These are phyloP conservation scores for Colletotrichum lini DNA, from an alignment of 2,329 filamentous ascomycete genomes.

Conservation along the genomic window DNA sequence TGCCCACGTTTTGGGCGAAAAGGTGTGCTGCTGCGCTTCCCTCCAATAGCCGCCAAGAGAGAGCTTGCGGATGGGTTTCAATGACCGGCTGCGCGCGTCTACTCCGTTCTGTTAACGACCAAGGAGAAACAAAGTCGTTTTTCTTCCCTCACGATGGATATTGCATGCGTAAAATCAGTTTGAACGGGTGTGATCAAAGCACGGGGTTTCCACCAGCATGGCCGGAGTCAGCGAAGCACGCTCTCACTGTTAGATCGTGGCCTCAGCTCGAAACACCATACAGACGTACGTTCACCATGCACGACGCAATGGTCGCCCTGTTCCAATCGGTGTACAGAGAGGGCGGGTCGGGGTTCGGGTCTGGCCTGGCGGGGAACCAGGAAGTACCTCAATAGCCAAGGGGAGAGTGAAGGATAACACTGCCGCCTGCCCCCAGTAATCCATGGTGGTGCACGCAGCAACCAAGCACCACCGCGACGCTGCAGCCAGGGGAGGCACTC, in stretches of 20 bases:
- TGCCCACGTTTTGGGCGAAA: slow-evolving; percentile 11
- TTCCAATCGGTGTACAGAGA: slow-evolving; percentile 31
- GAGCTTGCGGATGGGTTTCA: slow-evolving; percentile 25
- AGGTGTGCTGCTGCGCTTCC: slow-evolving; percentile 14
- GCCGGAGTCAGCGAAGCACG: slow-evolving; percentile 37
- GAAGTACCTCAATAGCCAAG: neutral
- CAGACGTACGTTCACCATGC: slow-evolving; percentile 37
- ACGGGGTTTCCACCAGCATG: slow-evolving; percentile 32
- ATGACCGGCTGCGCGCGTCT: slow-evolving; percentile 6
- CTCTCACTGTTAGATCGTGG: slow-evolving; percentile 36
- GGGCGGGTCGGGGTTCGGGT: slow-evolving; percentile 19
- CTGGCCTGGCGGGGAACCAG: slow-evolving; percentile 29
- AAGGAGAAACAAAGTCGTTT: neutral
- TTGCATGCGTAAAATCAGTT: slow-evolving; percentile 26
- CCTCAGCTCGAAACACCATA: slow-evolving; percentile 42
- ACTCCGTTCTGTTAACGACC: neutral
- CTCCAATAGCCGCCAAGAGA: slow-evolving; percentile 28
- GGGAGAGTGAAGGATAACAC: slow-evolving; percentile 1
- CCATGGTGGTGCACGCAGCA: slow-evolving; percentile 5
- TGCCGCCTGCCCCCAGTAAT: slow-evolving; percentile 3
- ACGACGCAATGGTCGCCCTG: slow-evolving; percentile 39
- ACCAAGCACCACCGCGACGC: slow-evolving; percentile 8
- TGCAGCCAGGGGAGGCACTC: slow-evolving; percentile 20
- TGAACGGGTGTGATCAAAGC: slow-evolving; percentile 31
- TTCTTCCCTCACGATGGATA: neutral